Percentiles rank a stretch among this genome's conserved stretches.
Evolutionary conservation across 768 basidiomycete species (phyloP).

Genomic region (Naganishia vishniacii): DNA sequence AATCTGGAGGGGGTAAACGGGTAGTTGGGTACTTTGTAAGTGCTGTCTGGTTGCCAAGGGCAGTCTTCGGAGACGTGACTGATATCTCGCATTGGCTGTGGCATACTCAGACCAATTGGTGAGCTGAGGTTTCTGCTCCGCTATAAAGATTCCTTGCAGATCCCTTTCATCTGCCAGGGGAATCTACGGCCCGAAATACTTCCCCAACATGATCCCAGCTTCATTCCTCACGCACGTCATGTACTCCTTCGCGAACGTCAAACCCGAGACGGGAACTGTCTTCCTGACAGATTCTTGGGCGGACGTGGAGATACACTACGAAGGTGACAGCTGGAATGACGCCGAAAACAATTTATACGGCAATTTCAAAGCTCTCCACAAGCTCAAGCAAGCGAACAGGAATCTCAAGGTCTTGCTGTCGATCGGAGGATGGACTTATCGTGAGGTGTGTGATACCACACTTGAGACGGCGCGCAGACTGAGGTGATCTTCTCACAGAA

Average conservation of each 20-base stretch:
- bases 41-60: neutral
- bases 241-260: conserved; percentile 87
- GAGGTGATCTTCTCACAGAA: neutral
- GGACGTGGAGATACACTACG: conserved; percentile 91
- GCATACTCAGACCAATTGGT: neutral
- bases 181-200: conserved; percentile 89
- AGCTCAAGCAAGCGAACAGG: conserved; percentile 71
- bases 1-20: conserved; percentile 11
- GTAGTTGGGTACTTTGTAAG: conserved; percentile 28
- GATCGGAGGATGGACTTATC: conserved; percentile 72
- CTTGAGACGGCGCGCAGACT: too few species aligned
- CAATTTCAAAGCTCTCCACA: conserved; percentile 87
- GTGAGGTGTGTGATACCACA: conserved; percentile 38
- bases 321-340: conserved; percentile 93
- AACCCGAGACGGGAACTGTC: conserved; percentile 76
- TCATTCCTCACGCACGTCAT: conserved; percentile 85
- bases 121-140: neutral
- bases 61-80: neutral
- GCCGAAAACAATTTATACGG: conserved; percentile 84
- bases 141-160: neutral
- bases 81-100: too few species aligned
- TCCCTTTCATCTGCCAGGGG: conserved; percentile 55
- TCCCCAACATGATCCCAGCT: conserved; percentile 74
- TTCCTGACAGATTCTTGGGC: conserved; percentile 85
- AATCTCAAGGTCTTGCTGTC: conserved; percentile 57